Base-by-base conservation (phyloP, 1,284 basidiomycete genomes). In the Apiotrichum veenhuisii region DNA sequence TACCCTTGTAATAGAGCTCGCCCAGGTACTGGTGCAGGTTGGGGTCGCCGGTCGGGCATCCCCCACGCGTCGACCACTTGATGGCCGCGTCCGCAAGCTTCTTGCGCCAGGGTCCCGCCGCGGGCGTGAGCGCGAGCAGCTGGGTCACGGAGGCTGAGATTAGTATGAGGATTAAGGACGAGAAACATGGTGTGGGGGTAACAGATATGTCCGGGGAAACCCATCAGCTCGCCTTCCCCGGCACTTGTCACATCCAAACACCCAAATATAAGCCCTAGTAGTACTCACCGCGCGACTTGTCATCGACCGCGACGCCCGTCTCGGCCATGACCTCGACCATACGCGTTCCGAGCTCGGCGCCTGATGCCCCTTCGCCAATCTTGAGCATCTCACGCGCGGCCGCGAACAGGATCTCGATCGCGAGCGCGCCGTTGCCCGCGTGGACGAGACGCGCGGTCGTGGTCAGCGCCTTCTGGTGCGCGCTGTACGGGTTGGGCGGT, bases 401-500 rank as follows among this genome's bases (percentile, higher is more conserved):
- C 66, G 90, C 87, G 76, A 92, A 93, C 51, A 95, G 83, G 12
- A 96, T 87, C 74, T 92, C 87, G 75, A 91, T 86, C 17, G 91
- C 91, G 15, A 85, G 86, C 65, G 87, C 85, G 70, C 86, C 85
- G 65, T 91, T 86, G 2, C 81, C 82, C 4, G 89, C 85, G 75
- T 89, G 87, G 53, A 78, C 71, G 72, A 95, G 90, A 66, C 92
- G 83, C 14, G 91, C 87, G 7, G 91, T 91, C 62, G 93, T 94
- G 26, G 93, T 96, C 33, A 93, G 85, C 26, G 91, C 89, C 78
- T 95, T 95, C 75, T 96, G 92, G 68, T 96, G 93, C 0, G 91
- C 92, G 66, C 90, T 89, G 76, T 96, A 95, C 4, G 88, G 83
- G 59, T 87, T 73, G 8, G 74, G 76, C 17, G 72, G 63, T 26